These are phyloP conservation scores for Catenaria anguillulae DNA, from an alignment of 371 early-diverging fungal genomes.

Conservation along the genomic window DNA sequence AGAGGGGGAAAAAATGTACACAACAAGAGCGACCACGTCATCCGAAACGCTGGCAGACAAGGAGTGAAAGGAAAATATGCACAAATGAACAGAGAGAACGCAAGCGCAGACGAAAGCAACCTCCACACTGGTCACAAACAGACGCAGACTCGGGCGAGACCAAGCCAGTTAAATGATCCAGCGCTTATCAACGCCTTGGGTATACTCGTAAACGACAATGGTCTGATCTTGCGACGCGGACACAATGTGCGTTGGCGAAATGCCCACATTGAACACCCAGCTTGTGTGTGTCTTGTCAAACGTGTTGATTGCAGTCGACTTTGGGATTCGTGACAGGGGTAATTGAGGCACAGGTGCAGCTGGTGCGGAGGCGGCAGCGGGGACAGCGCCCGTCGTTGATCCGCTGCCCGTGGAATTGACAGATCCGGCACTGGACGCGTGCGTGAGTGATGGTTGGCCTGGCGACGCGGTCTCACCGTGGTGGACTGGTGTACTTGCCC, in stretches of 20 bases:
- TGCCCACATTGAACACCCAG: slow-evolving; percentile 74
- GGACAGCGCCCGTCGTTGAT: not conserved
- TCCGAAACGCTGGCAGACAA: too few species aligned
- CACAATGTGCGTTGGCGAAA: slow-evolving; percentile 62
- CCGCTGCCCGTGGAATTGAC: not conserved
- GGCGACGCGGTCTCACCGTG: not conserved
- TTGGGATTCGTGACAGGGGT: too few species aligned
- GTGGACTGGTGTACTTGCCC: too few species aligned
- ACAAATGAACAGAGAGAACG: too few species aligned
- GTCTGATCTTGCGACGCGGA: slow-evolving; percentile 64
- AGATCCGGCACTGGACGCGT: too few species aligned
- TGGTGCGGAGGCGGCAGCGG: not conserved
- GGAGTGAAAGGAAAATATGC: too few species aligned
- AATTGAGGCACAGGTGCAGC: not conserved
- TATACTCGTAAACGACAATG: slow-evolving; percentile 68
- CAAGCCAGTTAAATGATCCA: slow-evolving; percentile 30
- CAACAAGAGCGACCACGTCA: too few species aligned
- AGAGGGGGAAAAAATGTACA: too few species aligned
- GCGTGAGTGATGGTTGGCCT: not conserved
- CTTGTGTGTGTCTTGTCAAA: slow-evolving; percentile 57
- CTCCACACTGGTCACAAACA: too few species aligned
- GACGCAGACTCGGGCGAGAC: too few species aligned
- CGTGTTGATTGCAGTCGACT: slow-evolving; percentile 31
- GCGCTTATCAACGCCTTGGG: slow-evolving; percentile 43
- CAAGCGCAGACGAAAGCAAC: too few species aligned